Evolutionary conservation across 176 grass and related monocot genomes (phyloP).

Genomic region (Eremochloa ophiuroides): DNA sequence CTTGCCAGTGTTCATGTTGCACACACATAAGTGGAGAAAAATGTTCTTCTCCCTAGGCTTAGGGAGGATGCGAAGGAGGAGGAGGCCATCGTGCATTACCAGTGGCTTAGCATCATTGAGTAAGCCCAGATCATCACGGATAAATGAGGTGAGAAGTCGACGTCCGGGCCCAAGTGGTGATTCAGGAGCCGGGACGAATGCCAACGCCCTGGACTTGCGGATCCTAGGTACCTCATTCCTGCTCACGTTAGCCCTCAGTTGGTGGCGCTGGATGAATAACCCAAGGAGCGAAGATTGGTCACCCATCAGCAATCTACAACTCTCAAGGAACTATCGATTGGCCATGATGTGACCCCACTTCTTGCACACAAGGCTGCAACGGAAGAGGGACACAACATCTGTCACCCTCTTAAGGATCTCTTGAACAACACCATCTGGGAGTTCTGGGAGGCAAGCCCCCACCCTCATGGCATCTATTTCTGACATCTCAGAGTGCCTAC

Average conservation of each 20-base stretch:
- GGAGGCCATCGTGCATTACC: background rate
- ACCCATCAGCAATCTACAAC: background rate
- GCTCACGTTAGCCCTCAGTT: background rate
- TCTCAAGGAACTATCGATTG: background rate
- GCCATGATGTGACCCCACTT: background rate
- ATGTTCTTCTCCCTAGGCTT: background rate
- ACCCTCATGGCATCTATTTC: background rate
- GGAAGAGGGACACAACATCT: background rate
- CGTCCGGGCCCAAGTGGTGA: background rate
- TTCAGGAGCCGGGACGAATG: background rate
- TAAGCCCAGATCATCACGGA: background rate
- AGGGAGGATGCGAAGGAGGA: background rate
- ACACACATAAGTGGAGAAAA: background rate
- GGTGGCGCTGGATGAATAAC: background rate
- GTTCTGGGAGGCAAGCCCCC: background rate
- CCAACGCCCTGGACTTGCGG: background rate
- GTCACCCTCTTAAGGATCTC: background rate
- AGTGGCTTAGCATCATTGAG: background rate
- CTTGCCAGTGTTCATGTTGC: background rate
- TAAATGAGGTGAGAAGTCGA: background rate
- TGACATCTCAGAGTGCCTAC: background rate
- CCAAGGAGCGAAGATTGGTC: background rate
- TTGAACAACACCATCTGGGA: background rate
- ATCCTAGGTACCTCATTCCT: background rate
- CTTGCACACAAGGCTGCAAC: background rate